Base-by-base conservation (phyloP, 176 grass and related monocot species). In the Carex cristatella region DNA sequence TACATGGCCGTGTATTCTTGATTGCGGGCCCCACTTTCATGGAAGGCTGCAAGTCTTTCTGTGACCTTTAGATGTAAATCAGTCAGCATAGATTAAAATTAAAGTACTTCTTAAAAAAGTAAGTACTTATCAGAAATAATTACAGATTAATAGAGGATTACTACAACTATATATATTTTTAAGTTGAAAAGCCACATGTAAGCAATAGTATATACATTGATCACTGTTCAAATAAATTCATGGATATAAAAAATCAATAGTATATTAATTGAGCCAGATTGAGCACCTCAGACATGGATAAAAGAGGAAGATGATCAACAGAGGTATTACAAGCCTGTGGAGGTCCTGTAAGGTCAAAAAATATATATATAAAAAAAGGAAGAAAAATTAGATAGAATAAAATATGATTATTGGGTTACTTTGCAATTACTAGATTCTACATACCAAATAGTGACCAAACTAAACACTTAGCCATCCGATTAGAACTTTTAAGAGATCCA, bases 1-100 rank as follows among this genome's bases (percentile, higher is more conserved):
- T 94, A 94, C 95, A 98, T 98, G 42, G 95, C 95, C 67, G 80
- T 90, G 86, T 98, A 98, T 40, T 88, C 90, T 86, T 94, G 87
- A 66, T 93, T 94, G 69, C 93, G 90, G 42, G 69, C 63, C 31
- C 87, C 90, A 64, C 79, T 92, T n/a, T 35, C 79, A 85, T 95
- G 90, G 93, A 91, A 92, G 30, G 83, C 68, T 56, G 86, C 61
- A 65, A 95, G 90, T 83, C 87, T 92, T 87, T 89, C 68, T 15
- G 82, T 69, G 85, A 92, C 85, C 93, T 95, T 87, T 48, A 84
- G 46, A 42, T 35, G 62, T 31, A 59, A 82, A 19, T 87, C 38
- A 15, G 80, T 31, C 84, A 73, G 56, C 66, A 62, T 7, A 51
- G 48, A 10, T 51, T 51, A 51, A 51, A 51, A 44, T 35, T 48